Percentiles rank a stretch among this genome's conserved stretches.
Evolutionary conservation across 2,329 filamentous ascomycete genomes (phyloP).

Genomic region (Epichloe hybrida): DNA sequence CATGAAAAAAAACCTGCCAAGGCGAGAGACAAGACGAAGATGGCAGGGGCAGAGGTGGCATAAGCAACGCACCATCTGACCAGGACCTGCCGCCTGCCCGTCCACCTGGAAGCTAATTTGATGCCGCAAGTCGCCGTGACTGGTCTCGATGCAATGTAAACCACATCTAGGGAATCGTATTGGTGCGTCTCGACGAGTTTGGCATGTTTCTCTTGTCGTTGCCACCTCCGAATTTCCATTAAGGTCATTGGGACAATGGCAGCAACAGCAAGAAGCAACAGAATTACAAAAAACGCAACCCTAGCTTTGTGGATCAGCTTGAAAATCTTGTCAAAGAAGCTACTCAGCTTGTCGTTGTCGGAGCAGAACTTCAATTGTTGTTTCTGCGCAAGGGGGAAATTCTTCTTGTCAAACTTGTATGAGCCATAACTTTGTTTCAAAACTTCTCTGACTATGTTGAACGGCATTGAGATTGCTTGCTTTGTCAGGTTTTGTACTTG

Average conservation of each 20-base stretch:
- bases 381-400: slow-evolving; percentile 82
- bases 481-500: slow-evolving; percentile 74
- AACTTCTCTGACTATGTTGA: slow-evolving; percentile 61
- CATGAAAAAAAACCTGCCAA: slow-evolving; percentile 72
- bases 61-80: slow-evolving; percentile 78
- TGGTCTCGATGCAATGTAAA: slow-evolving; percentile 77
- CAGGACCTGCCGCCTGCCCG: slow-evolving; percentile 53
- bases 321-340: slow-evolving; percentile 68
- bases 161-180: slow-evolving; percentile 72
- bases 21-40: slow-evolving; percentile 77
- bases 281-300: slow-evolving; percentile 62
- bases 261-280: slow-evolving; percentile 56
- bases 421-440: slow-evolving; percentile 57
- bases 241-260: slow-evolving; percentile 69
- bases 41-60: slow-evolving; percentile 66
- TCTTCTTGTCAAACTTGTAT: slow-evolving; percentile 64
- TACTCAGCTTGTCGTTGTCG: slow-evolving; percentile 64
- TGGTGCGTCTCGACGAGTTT: slow-evolving; percentile 49
- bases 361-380: slow-evolving; percentile 78
- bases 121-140: slow-evolving; percentile 61
- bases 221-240: slow-evolving; percentile 67
- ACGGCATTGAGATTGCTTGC: slow-evolving; percentile 61
- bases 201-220: slow-evolving; percentile 56
- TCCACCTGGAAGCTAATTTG: slow-evolving; percentile 52
- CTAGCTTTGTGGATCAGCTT: slow-evolving; percentile 53